Conservation (phyloP, 805 yeast genomes). For the Ascoidea asiatica region DNA sequence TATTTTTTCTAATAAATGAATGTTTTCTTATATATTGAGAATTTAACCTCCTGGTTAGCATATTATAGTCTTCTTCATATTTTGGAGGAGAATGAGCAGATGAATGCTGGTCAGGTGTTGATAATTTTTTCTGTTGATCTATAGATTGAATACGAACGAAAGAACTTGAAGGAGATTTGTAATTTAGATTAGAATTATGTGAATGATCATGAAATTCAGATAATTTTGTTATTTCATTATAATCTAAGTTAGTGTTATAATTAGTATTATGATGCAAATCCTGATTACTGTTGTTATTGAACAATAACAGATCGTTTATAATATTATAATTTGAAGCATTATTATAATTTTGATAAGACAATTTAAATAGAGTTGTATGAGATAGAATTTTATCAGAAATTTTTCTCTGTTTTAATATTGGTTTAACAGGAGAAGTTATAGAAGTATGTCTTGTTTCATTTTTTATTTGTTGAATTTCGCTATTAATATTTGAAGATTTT, state of each 20-base stretch:
- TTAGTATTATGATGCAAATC: not conserved
- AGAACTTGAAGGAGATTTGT: too few species aligned
- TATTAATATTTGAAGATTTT: not conserved
- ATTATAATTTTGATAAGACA: constrained; percentile 2
- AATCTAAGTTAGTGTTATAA: not conserved
- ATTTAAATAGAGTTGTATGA: constrained; percentile 21
- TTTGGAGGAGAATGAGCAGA: constrained; percentile 13
- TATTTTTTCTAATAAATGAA: not conserved
- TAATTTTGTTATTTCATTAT: not conserved
- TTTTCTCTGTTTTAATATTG: constrained; percentile 31
- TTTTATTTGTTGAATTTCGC: not conserved
- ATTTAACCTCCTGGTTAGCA: constrained; percentile 14
- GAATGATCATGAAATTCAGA: not conserved
- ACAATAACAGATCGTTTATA: not conserved
- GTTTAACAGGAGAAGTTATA: constrained; percentile 17
- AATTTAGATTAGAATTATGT: not conserved
- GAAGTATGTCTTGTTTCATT: not conserved
- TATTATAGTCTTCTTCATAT: constrained; percentile 16
- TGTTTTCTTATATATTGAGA: constrained; percentile 13
- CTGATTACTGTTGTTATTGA: not conserved
- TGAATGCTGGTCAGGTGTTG: not conserved
- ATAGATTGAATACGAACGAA: not conserved
- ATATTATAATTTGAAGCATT: not conserved
- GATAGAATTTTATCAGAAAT: constrained; percentile 31
- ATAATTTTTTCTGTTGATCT: too few species aligned